Percentiles rank a stretch among this genome's conserved stretches.
These are phyloP conservation scores for Cryoendolithus antarcticus DNA, from an alignment of 2,329 filamentous ascomycete species.

Conservation along the genomic window DNA sequence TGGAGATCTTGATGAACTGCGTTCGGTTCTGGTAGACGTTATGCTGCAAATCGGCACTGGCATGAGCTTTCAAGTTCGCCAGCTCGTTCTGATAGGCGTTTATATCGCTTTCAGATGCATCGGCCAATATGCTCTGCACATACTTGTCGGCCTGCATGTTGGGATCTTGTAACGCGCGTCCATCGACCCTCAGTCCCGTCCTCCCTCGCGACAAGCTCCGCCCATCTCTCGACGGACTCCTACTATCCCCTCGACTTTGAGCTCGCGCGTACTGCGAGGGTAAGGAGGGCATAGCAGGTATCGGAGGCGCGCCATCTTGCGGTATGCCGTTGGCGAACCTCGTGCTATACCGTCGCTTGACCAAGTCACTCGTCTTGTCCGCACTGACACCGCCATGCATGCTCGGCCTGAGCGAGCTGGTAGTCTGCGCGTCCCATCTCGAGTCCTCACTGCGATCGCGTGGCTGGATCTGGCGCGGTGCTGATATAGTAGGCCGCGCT, in stretches of 20 bases:
- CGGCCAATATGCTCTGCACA: conserved; percentile 51
- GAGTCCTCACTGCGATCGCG: conserved; percentile 7
- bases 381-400: conserved; percentile 21
- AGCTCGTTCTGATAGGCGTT: conserved; percentile 66
- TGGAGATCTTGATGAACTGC: conserved; percentile 98
- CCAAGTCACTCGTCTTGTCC: conserved; percentile 59
- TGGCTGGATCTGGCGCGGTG: conserved; percentile 40
- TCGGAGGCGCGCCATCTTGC: conserved; percentile 50
- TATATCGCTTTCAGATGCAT: conserved; percentile 81
- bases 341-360: conserved; percentile 89
- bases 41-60: conserved; percentile 75
- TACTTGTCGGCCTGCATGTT: conserved; percentile 66
- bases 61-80: conserved; percentile 63
- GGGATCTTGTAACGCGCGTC: conserved; percentile 67
- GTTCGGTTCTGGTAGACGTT: conserved; percentile 95
- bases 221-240: conserved; percentile 13
- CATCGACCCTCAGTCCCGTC: conserved; percentile 54
- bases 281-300: conserved; percentile 48
- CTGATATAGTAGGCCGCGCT: conserved; percentile 46
- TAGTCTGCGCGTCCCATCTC: conserved; percentile 8
- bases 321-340: conserved; percentile 67
- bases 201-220: conserved; percentile 25
- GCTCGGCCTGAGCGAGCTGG: conserved; percentile 12
- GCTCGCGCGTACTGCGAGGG: conserved; percentile 42
- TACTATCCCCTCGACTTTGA: conserved; percentile 3